Conservation (phyloP, 805 yeast genomes). For the Maudiozyma barnettii region DNA sequence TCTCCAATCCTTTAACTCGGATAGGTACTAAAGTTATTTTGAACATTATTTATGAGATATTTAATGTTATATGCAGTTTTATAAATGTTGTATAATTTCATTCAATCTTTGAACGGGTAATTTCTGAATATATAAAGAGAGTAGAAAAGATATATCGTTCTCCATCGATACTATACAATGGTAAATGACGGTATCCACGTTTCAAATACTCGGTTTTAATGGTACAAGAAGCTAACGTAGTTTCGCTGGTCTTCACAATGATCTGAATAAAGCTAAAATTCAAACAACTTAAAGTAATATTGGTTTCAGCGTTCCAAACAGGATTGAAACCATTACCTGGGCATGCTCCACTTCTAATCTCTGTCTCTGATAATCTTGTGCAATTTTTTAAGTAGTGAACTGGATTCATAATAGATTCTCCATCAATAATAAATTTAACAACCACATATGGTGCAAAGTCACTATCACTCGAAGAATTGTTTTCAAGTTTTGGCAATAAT, state of each 20-base stretch:
- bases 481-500: constrained; percentile 65
- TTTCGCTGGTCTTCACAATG: constrained; percentile 37
- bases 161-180: constrained; percentile 68
- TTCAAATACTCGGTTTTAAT: constrained; percentile 54
- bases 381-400: constrained; percentile 16
- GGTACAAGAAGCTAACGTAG: constrained; percentile 49
- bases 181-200: constrained; percentile 75
- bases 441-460: constrained; percentile 20
- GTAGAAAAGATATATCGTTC: constrained; percentile 62
- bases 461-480: constrained; percentile 26
- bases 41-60: neutral
- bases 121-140: constrained; percentile 33
- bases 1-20: too few species aligned
- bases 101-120: neutral
- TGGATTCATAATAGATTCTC: constrained; percentile 10
- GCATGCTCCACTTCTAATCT: constrained; percentile 28
- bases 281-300: constrained; percentile 32
- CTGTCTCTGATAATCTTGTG: constrained; percentile 6
- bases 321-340: constrained; percentile 81
- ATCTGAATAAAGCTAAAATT: constrained; percentile 50
- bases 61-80: neutral
- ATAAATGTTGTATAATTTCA: neutral
- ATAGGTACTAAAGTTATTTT: neutral
- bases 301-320: constrained; percentile 54
- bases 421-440: constrained; percentile 17